These are phyloP conservation scores for Pichia manshurica DNA, from an alignment of 805 yeast genomes.

Conservation along the genomic window DNA sequence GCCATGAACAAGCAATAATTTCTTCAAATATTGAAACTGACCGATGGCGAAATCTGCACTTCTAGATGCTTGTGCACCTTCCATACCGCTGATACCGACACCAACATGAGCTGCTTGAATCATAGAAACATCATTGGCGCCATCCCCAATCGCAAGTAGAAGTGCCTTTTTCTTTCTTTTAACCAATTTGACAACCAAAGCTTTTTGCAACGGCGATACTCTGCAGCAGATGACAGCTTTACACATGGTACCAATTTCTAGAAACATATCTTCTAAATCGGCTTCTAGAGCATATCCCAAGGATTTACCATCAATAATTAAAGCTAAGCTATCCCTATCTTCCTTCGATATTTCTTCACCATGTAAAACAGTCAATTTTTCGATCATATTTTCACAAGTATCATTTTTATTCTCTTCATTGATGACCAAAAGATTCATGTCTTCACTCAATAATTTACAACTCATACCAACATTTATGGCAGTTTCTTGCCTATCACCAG, in stretches of 20 bases:
- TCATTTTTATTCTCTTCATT: slow-evolving; percentile 81
- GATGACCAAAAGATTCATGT: slow-evolving; percentile 85
- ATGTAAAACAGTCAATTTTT: slow-evolving; percentile 68
- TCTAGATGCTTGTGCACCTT: slow-evolving; percentile 99
- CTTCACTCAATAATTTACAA: slow-evolving; percentile 88
- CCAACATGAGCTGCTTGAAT: slow-evolving; percentile 99
- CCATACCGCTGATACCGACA: slow-evolving; percentile 98
- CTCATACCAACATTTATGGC: slow-evolving; percentile 99
- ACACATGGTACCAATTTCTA: slow-evolving; percentile 79
- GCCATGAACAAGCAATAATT: slow-evolving; percentile 87
- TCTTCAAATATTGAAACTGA: slow-evolving; percentile 82
- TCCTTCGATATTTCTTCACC: slow-evolving; percentile 61
- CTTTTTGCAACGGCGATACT: slow-evolving; percentile 96
- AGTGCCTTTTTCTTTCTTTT: slow-evolving; percentile 73
- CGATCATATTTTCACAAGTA: slow-evolving; percentile 65
- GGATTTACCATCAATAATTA: slow-evolving; percentile 92
- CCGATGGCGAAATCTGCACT: slow-evolving; percentile 97
- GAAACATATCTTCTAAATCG: slow-evolving; percentile 68
- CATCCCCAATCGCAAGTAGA: slow-evolving; percentile 93
- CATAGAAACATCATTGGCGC: slow-evolving; percentile 99
- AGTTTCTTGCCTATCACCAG: slow-evolving; percentile 98
- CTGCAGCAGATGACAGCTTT: slow-evolving; percentile 97
- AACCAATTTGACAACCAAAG: slow-evolving; percentile 90
- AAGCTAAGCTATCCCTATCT: slow-evolving; percentile 74
- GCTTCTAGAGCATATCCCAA: slow-evolving; percentile 79